Conservation (phyloP, 2,329 filamentous ascomycete species). For the Penicillium sp. region DNA sequence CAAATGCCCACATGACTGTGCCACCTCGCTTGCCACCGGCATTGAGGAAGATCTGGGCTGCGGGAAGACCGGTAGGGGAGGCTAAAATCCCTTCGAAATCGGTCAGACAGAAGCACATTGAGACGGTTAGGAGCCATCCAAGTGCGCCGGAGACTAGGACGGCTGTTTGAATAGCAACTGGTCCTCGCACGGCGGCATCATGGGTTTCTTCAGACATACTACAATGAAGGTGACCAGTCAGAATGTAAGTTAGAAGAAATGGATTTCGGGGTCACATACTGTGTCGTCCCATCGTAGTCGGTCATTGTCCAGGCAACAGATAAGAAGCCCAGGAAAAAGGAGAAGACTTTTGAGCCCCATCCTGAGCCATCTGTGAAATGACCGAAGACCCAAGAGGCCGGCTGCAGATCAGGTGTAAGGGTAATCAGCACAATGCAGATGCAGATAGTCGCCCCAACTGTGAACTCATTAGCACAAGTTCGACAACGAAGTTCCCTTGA, state of each 20-base stretch:
- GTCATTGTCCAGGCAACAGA: conserved; percentile 59
- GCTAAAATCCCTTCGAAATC: conserved; percentile 57
- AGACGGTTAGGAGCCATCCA: conserved; percentile 63
- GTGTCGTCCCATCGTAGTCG: conserved; percentile 65
- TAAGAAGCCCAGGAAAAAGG: conserved; percentile 58
- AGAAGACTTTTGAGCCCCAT: conserved; percentile 61
- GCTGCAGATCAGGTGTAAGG: conserved; percentile 59
- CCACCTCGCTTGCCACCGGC: conserved; percentile 57
- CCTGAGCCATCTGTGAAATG: conserved; percentile 62
- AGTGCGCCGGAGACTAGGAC: conserved; percentile 59
- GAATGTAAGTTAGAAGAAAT: background rate
- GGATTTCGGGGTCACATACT: conserved; percentile 42
- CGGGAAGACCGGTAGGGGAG: conserved; percentile 60
- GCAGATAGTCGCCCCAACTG: conserved; percentile 57
- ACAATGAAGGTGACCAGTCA: conserved; percentile 6
- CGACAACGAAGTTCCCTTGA: background rate
- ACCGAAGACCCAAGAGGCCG: conserved; percentile 60
- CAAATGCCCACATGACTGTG: conserved; percentile 60
- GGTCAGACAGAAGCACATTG: conserved; percentile 61
- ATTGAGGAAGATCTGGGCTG: conserved; percentile 60
- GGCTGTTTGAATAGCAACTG: conserved; percentile 58
- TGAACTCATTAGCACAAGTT: background rate
- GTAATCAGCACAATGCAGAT: conserved; percentile 60
- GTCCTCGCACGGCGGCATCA: conserved; percentile 60
- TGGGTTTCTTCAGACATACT: conserved; percentile 67